These are phyloP conservation scores for Leptographium lundbergii DNA, from an alignment of 2,329 filamentous ascomycete genomes.

Conservation along the genomic window DNA sequence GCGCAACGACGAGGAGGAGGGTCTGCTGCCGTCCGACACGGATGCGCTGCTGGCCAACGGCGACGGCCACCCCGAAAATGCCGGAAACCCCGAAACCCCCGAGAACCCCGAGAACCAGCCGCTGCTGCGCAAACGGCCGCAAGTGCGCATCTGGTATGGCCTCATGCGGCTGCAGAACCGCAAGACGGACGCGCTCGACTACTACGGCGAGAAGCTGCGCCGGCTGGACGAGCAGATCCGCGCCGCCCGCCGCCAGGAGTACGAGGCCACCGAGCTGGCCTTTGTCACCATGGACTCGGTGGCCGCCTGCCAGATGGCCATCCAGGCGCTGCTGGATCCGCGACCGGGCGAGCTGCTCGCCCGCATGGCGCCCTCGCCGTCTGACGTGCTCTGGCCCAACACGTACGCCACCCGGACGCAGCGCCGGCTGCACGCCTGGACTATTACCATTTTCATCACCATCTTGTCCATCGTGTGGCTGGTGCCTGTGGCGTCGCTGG, in stretches of 20 bases:
- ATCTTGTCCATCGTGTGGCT: conserved; percentile 83
- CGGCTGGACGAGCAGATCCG: conserved; percentile 64
- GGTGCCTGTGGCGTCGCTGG: conserved; percentile 65
- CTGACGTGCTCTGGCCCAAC: conserved; percentile 91
- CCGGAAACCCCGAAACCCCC: neutral
- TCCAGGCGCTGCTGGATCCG: conserved; percentile 87
- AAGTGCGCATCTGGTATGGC: conserved; percentile 65
- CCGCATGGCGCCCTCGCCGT: conserved; percentile 73
- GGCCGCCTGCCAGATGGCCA: conserved; percentile 84
- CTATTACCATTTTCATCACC: conserved; percentile 70
- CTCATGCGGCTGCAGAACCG: conserved; percentile 58
- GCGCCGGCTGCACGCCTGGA: conserved; percentile 69
- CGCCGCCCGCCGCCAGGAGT: conserved; percentile 60
- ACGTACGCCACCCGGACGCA: conserved; percentile 68
- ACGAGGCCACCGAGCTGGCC: conserved; percentile 66
- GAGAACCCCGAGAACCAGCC: neutral
- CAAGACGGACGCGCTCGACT: conserved; percentile 81
- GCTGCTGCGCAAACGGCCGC: conserved; percentile 46
- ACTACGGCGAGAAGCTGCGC: conserved; percentile 78
- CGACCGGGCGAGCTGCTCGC: conserved; percentile 76
- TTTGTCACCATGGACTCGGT: conserved; percentile 98
- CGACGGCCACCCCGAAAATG: neutral
- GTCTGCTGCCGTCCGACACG: conserved; percentile 13
- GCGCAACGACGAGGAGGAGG: neutral
- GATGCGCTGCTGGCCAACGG: conserved; percentile 40